These are phyloP conservation scores for Ceraceosorus guamensis DNA, from an alignment of 1,284 basidiomycete genomes.

Conservation along the genomic window DNA sequence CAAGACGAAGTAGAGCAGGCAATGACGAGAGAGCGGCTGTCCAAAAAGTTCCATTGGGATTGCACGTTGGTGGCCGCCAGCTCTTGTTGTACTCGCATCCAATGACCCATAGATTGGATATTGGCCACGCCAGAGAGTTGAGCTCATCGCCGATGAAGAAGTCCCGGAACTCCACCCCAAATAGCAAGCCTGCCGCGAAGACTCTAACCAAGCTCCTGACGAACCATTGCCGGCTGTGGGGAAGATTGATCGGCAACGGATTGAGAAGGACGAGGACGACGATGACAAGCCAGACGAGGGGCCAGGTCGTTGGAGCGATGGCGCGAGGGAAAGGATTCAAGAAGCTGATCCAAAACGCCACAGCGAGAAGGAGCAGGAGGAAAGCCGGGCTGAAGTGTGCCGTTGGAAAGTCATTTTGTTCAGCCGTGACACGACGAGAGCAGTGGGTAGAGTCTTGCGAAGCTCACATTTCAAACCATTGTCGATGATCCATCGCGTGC, in stretches of 20 bases:
- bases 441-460: too few relatives aligned
- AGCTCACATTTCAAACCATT: conserved; percentile 66
- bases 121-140: conserved; percentile 45
- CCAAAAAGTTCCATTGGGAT: conserved; percentile 38
- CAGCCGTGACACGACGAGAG: too few relatives aligned
- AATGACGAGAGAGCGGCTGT: conserved; percentile 56
- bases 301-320: conserved; percentile 58
- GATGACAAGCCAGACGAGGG: conserved; percentile 72
- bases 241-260: conserved; percentile 65
- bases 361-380: conserved; percentile 66
- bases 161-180: conserved; percentile 43
- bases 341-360: conserved; percentile 80
- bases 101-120: conserved; percentile 53
- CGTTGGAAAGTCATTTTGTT: too few relatives aligned
- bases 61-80: conserved; percentile 50
- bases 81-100: conserved; percentile 62
- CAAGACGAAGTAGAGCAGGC: conserved; percentile 66
- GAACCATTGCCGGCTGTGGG: conserved; percentile 70
- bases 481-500: conserved; percentile 67
- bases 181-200: conserved; percentile 62
- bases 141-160: conserved; percentile 49
- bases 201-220: conserved; percentile 57
- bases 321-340: conserved; percentile 47
- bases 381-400: conserved; percentile 56
- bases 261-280: conserved; percentile 61